Conservation (phyloP, 148 eudicot species). For the Rhododendron henanense region DNA sequence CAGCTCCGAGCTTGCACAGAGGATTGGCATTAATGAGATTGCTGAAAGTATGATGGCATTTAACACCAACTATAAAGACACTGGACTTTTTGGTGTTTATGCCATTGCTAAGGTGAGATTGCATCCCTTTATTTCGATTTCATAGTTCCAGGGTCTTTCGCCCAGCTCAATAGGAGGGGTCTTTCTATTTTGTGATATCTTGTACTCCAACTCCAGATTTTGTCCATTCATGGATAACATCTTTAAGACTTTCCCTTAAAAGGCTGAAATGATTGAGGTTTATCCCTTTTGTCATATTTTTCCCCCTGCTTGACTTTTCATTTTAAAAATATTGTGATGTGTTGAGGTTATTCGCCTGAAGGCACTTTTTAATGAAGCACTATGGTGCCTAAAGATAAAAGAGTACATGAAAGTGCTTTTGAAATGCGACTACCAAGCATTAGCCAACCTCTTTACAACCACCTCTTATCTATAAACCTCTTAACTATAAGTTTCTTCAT, state of each 20-base stretch:
- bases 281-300: neutral
- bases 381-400: neutral
- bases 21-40: constrained; percentile 67
- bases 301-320: neutral
- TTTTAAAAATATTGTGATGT: neutral
- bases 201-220: neutral
- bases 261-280: neutral
- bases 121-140: neutral
- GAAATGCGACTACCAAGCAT: neutral
- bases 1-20: constrained; percentile 88
- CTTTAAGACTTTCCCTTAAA: neutral
- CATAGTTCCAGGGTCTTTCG: neutral
- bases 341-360: neutral
- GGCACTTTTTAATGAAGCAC: neutral
- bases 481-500: neutral
- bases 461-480: neutral
- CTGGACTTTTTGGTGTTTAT: constrained; percentile 92
- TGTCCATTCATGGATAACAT: neutral
- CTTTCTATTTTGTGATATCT: neutral
- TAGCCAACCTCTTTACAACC: neutral
- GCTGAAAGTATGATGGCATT: constrained; percentile 96
- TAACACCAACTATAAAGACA: constrained; percentile 86
- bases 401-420: neutral
- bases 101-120: constrained; percentile 80
- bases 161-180: neutral